Percentiles rank a stretch among this genome's conserved stretches.
Conservation (phyloP, 164 flowering plant genomes). For the Aristolochia contorta region DNA sequence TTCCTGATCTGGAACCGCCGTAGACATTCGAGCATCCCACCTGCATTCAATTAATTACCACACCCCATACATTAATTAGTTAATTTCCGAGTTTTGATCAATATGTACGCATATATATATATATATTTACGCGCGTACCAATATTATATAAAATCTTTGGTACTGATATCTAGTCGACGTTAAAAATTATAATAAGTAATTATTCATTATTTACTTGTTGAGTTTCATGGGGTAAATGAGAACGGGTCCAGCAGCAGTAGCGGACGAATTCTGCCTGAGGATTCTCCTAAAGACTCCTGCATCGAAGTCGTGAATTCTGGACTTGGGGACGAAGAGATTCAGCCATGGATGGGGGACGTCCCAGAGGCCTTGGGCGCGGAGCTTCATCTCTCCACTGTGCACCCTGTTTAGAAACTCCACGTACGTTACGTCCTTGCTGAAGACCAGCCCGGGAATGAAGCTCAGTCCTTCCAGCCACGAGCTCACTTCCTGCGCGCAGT, state of each 20-base stretch:
- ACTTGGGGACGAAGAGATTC: constrained; percentile 64
- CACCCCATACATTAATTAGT: background rate
- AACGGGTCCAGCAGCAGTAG: constrained; percentile 28
- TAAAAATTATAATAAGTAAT: too few species aligned
- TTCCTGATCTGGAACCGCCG: constrained; percentile 64
- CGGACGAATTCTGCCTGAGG: constrained; percentile 23
- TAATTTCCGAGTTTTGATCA: background rate
- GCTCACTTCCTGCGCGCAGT: constrained; percentile 46
- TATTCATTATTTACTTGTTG: constrained; percentile 65
- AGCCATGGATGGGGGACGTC: constrained; percentile 96
- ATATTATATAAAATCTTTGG: too few species aligned
- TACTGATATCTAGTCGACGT: too few species aligned
- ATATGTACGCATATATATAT: background rate
- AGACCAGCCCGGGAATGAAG: constrained; percentile 29
- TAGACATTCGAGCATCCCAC: constrained; percentile 74
- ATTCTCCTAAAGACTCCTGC: constrained; percentile 45
- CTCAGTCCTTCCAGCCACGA: constrained; percentile 29
- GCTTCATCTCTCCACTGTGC: constrained; percentile 42
- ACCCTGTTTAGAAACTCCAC: constrained; percentile 63
- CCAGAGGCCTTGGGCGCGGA: constrained; percentile 52
- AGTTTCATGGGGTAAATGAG: constrained; percentile 63
- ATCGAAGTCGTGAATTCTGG: constrained; percentile 47
- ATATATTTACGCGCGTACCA: too few species aligned
- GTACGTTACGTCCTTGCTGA: constrained; percentile 40
- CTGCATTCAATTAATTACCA: constrained; percentile 31